Evolutionary conservation across 306 rosid genomes (phyloP).

Genomic region (Gynostemma pentaphyllum): DNA sequence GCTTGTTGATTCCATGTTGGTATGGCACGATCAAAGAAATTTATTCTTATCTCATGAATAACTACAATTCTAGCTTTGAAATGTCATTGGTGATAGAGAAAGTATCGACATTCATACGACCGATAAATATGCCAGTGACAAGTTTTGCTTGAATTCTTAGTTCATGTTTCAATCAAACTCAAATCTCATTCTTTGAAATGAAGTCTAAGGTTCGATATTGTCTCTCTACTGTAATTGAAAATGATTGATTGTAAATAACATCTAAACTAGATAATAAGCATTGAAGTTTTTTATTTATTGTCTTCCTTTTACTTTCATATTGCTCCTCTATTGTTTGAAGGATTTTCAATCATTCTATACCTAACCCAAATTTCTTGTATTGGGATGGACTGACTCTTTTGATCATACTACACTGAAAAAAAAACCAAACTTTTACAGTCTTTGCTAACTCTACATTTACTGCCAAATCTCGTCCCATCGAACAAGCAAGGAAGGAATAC

Average conservation of each 20-base stretch:
- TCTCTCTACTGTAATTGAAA: neutral
- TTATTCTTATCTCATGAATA: neutral
- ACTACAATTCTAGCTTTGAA: neutral
- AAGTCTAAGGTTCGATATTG: conserved; percentile 9
- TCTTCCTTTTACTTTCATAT: conserved; percentile 17
- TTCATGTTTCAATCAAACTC: conserved; percentile 1
- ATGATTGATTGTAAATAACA: neutral
- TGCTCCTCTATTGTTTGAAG: conserved; percentile 41
- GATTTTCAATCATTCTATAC: conserved; percentile 29
- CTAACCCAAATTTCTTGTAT: conserved; percentile 38
- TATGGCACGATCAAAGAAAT: neutral
- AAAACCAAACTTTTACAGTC: conserved; percentile 24
- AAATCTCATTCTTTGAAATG: conserved; percentile 6
- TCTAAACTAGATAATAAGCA: too few relatives aligned
- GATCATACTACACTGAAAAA: conserved; percentile 26
- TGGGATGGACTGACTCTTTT: conserved; percentile 31
- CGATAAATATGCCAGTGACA: neutral
- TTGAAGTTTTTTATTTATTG: too few relatives aligned
- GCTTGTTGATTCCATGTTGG: conserved; percentile 9
- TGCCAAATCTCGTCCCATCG: neutral
- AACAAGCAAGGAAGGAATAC: neutral
- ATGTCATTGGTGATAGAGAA: neutral
- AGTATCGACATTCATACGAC: neutral
- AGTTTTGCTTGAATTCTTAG: conserved; percentile 1
- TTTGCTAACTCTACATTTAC: conserved; percentile 34